Evolutionary conservation across 2,329 filamentous ascomycete species (phyloP), one percentile per base, ranked within the genome.

Genomic region (Ascochyta fabae): DNA sequence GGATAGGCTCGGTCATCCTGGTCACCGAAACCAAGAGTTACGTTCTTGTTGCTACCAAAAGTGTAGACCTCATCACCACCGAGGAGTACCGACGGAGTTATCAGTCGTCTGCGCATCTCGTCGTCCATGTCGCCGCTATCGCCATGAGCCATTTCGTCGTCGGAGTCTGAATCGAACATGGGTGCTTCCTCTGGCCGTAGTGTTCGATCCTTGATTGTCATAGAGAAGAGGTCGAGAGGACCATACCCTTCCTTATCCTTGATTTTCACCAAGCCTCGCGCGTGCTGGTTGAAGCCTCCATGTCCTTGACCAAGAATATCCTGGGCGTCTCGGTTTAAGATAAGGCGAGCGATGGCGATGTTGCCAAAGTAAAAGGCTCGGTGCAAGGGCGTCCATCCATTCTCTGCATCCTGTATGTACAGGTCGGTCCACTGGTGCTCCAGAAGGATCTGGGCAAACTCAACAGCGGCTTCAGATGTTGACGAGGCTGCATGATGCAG

Each of bases 171-270:
- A 22, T 87, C 85, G 0, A 79, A 75, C 39, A 54, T 54, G n/a
- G 50, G 69, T 15, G 65, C 70, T 33, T 66, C 69, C 23, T 79
- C 75, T 4, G 78, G 75, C 31, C 76, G 66, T 41, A 92, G 73
- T n/a, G 84, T 86, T n/a, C 90, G 86, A 52, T 90, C 84, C 45
- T 89, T 88, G 65, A 97, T 95, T 0, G 92, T 96, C 35, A 90
- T 87, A 60, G 91, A 90, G 68, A 96, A 98, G 10, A 99, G 79
- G 73, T 98, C 95, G 64, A 98, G 94, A 0, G 95, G 94, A 63
- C 92, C 96, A 70, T 96, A 92, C 9, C 94, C 94, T 76, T 98
- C 95, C 55, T 90, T 87, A 69, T 99, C 95, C 75, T 98, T 99
- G 47, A 95, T 91, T 78, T 96, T 97, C 69, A 97, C 93, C 38